These are phyloP conservation scores for Termitomyces sp. DNA, from an alignment of 768 basidiomycete genomes.

Conservation along the genomic window DNA sequence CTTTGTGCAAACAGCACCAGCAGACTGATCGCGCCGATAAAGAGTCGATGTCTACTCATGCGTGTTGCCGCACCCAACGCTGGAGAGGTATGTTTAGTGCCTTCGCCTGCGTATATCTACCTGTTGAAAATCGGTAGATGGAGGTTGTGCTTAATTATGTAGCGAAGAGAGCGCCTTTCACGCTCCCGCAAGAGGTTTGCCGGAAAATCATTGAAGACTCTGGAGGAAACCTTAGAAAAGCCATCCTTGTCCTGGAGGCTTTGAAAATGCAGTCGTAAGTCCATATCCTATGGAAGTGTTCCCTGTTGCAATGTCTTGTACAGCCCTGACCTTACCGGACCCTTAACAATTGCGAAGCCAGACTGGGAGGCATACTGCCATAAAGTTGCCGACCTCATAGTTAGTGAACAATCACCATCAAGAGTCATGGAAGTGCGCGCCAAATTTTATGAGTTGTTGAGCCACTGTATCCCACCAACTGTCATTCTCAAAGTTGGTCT, in stretches of 20 bases:
- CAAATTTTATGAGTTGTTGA: constrained; percentile 92
- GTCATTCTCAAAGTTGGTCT: constrained; percentile 77
- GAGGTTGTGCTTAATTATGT: constrained; percentile 70
- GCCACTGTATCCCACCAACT: constrained; percentile 95
- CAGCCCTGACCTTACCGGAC: constrained; percentile 79
- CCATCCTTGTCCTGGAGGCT: constrained; percentile 90
- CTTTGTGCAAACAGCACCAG: constrained; percentile 95
- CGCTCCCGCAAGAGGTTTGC: constrained; percentile 73
- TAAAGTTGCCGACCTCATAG: constrained; percentile 86
- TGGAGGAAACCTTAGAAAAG: constrained; percentile 90
- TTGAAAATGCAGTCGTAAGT: constrained; percentile 93
- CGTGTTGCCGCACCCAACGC: constrained; percentile 84
- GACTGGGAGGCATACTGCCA: constrained; percentile 98
- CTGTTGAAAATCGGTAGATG: constrained; percentile 49
- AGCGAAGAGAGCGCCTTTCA: constrained; percentile 72
- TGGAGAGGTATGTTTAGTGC: constrained; percentile 52
- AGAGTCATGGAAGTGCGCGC: constrained; percentile 88
- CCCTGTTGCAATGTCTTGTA: background rate
- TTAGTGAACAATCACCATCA: constrained; percentile 84
- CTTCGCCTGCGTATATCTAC: background rate
- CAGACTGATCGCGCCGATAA: constrained; percentile 94
- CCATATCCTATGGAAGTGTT: background rate
- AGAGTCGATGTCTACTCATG: constrained; percentile 89
- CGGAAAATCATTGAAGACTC: constrained; percentile 76
- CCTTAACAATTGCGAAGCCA: constrained; percentile 87